Evolutionary conservation across 306 rosid genomes (phyloP), one percentile per base, ranked within the genome.

Genomic region (Malus domestica): DNA sequence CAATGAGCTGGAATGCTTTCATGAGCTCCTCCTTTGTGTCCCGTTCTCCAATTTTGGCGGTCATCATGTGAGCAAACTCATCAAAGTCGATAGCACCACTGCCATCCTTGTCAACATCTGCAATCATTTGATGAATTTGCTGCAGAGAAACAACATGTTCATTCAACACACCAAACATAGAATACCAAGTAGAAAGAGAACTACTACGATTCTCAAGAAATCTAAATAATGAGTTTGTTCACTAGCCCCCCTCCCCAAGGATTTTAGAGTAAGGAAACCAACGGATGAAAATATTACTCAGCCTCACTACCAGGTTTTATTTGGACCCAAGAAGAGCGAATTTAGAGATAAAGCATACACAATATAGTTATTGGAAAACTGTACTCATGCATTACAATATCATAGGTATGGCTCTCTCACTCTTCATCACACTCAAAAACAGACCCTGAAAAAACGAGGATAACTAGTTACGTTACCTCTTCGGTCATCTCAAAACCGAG

Each of bases 401-500:
- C 33, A 71, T 54, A 19, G 16, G 9, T 8, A 16, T 49, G 65
- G 65, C 8, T 60, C 2, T 9, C 65, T 25, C 65, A 60, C 14
- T 4, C 15, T 22, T 4, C 40, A 35, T 57, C 62, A 57, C 62
- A 57, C 4, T 46, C 9, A 18, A 7, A 35, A 35, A 35, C 9
- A 7, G 40, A 35, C 40, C 23, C 20, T 42, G 16, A 15, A 51
- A 62, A 3, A 55, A 33, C 42, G 51, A 49, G 67, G 25, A 27
- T 19, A 44, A 63, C n/a, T 33, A 81, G 35, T 44, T 51, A 75
- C 45, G 61, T 80, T 87, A 95, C 99, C 96, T 90, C 92, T 61
- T 95, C 99, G 13, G 97, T 95, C 99, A 95, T 95, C 89, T 95
- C 99, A 79, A 95, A 92, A 62, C 98, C 99, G 73, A 95, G 98